Evolutionary conservation across 1,284 basidiomycete species (phyloP), one percentile per base, ranked within the genome.

Genomic region (Austroboletus niveus): DNA sequence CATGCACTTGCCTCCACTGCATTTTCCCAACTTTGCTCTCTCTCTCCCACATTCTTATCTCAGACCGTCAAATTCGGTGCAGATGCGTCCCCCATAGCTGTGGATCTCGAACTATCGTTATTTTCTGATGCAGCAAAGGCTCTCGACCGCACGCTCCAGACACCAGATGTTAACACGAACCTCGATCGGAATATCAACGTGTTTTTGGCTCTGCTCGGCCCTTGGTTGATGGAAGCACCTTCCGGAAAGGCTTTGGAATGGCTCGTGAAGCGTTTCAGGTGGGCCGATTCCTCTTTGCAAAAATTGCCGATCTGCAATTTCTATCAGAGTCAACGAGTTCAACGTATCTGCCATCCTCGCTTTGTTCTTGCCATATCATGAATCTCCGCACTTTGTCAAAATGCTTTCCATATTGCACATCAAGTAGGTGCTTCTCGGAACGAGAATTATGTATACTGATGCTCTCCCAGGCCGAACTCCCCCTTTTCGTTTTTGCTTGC

Each of bases 241-340:
- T 82, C 92, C 0, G 87, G 87, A 38, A 94, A 91, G 69, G 83
- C 92, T n/a, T 66, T 99, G 32, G 96, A 99, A 68, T 99, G 96
- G 96, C 81, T 99, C 24, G 92, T 99, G 4, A 77, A 93, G 58
- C 78, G 94, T 51, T 98, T 98, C 72, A 85, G 93, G 93, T 92
- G 60, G 84, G 61, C 10, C 42, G 0, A 22, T 2, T 24, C 42
- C 15, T 2, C 30, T 2, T 41, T 47, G 12, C 34, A 4, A 0
- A 20, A 27, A 22, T 22, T 5, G n/a, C 35, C 29, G 3, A 32
- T 40, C 40, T 47, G 5, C 32, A 43, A 47, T 29, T 5, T 40
- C 29, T 22, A 6, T 27, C 63, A 96, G 95, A 64, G 84, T 98
- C 36, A 83, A 98, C 68, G 94, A 98, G 66, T 94, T 98, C 75